phyloP scores from a whole-genome alignment of 2,329 filamentous ascomycete species.

The Pseudogymnoascus sp. region DNA sequence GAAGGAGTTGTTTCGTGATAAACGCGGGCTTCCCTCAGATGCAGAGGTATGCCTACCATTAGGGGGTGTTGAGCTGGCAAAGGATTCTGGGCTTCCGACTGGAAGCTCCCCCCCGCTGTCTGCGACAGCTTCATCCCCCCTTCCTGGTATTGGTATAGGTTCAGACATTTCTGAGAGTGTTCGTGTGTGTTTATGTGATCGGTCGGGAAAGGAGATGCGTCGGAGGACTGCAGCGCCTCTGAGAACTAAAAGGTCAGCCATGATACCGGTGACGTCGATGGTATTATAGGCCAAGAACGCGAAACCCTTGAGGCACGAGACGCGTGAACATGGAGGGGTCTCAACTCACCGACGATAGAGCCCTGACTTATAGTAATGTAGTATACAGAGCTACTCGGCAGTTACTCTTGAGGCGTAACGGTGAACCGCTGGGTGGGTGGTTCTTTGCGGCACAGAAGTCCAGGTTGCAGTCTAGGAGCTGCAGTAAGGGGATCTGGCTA shows the following conservation, averaged over 20 bases:
- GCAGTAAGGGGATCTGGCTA: slow-evolving; percentile 3
- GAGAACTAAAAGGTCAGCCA: slow-evolving; percentile 37
- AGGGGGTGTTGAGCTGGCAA: slow-evolving; percentile 39
- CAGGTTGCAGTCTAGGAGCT: not conserved
- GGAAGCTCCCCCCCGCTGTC: not conserved
- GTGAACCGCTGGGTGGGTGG: not conserved
- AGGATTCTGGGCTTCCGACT: slow-evolving; percentile 21
- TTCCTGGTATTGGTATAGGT: slow-evolving; percentile 30
- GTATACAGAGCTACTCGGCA: not conserved
- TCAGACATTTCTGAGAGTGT: slow-evolving; percentile 39
- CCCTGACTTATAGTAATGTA: slow-evolving; percentile 2
- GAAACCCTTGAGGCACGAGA: not conserved
- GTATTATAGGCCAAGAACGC: not conserved
- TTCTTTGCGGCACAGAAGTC: not conserved
- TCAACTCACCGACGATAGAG: not conserved
- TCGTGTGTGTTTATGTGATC: slow-evolving; percentile 29
- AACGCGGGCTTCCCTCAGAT: slow-evolving; percentile 41
- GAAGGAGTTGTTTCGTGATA: slow-evolving; percentile 73
- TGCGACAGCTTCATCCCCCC: slow-evolving; percentile 10
- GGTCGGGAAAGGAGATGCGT: slow-evolving; percentile 33
- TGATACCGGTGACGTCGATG: slow-evolving; percentile 15
- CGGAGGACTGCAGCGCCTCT: slow-evolving; percentile 34
- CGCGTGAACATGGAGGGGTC: not conserved
- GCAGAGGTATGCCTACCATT: slow-evolving; percentile 39
- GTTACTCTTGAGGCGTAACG: slow-evolving; percentile 3